Evolutionary conservation across 306 rosid genomes (phyloP).

Genomic region (Datisca glomerata): DNA sequence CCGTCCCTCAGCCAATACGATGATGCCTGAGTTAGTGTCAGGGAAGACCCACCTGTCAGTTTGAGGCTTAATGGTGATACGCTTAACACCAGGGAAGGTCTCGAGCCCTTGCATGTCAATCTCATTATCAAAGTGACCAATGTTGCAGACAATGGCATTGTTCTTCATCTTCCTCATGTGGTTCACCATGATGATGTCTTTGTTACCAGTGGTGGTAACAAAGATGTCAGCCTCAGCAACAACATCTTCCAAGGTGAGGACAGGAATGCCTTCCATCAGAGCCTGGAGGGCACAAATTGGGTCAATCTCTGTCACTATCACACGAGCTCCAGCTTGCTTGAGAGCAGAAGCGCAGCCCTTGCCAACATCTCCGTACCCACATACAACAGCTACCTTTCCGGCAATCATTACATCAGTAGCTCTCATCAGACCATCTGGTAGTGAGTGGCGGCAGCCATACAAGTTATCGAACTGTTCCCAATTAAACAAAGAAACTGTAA

Average conservation of each 20-base stretch:
- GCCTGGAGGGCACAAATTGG: constrained; percentile 85
- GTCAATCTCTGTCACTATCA: constrained; percentile 63
- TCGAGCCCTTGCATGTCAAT: constrained; percentile 80
- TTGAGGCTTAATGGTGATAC: constrained; percentile 89
- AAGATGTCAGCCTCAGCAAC: constrained; percentile 72
- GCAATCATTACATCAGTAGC: constrained; percentile 83
- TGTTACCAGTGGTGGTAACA: constrained; percentile 95
- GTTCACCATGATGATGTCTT: constrained; percentile 77
- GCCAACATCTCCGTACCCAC: constrained; percentile 69
- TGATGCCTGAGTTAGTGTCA: constrained; percentile 50
- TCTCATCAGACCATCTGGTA: constrained; percentile 69
- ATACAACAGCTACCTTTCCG: constrained; percentile 50
- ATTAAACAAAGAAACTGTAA: too few relatives aligned
- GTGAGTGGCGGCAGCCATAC: constrained; percentile 82
- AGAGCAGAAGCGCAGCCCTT: constrained; percentile 73
- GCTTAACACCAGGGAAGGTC: constrained; percentile 78
- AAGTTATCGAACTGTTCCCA: constrained; percentile 63
- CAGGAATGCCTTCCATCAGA: constrained; percentile 53
- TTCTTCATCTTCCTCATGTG: constrained; percentile 97
- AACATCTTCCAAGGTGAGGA: constrained; percentile 38
- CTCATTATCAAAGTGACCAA: constrained; percentile 97
- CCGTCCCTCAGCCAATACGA: constrained; percentile 90
- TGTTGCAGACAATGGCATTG: constrained; percentile 96
- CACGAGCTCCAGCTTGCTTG: constrained; percentile 76
- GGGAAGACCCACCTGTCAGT: constrained; percentile 99